Evolutionary conservation across 1,139 yeast genomes (phyloP), one percentile per base, ranked within the genome.

Genomic region (Blastobotrys niveus): DNA sequence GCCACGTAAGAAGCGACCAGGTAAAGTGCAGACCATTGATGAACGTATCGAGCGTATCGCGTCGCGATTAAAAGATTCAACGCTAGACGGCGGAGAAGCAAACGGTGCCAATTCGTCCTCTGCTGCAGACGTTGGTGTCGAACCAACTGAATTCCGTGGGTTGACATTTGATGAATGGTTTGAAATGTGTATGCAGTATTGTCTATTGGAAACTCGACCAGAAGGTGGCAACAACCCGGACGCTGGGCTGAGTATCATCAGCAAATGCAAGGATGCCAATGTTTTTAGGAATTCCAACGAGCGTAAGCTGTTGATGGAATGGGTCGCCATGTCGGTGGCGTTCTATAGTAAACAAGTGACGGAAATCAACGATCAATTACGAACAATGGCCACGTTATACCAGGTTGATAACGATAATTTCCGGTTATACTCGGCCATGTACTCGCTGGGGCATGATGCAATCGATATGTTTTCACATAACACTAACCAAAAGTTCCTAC

Each of bases 401-500:
- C 96, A 86, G 61, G 87, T 89, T 62, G 78, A 85, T 22, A 80
- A 85, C 34, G 80, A 79, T 50, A 73, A 80, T 0, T 73, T 79
- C 54, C 77, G 80, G 49, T 63, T 87, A 26, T 87, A 86, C 60
- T 65, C 82, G 56, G 76, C 82, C 40, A 73, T 86, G 42, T 78
- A 82, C 48, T 68, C 82, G 2, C 77, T 93, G 0, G 85, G 89
- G 1, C 64, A 70, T 8, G 70, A 70, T 12, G 74, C 80, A 12
- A 69, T 76, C 60, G 82, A 76, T 31, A 68, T 74, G 5, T 82
- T 82, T 59, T 79, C 86, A 39, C 80, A 82, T 43, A 79, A 86
- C 34, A 85, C 85, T 49, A 91, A 87, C 57, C 97, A 89, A 57
- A 91, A 91, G 62, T 91, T 80, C 61, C 80, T 89, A 53, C 67